phyloP scores from a whole-genome alignment of 1,139 yeast species.

The Barnettozyma hawaiiensis region DNA sequence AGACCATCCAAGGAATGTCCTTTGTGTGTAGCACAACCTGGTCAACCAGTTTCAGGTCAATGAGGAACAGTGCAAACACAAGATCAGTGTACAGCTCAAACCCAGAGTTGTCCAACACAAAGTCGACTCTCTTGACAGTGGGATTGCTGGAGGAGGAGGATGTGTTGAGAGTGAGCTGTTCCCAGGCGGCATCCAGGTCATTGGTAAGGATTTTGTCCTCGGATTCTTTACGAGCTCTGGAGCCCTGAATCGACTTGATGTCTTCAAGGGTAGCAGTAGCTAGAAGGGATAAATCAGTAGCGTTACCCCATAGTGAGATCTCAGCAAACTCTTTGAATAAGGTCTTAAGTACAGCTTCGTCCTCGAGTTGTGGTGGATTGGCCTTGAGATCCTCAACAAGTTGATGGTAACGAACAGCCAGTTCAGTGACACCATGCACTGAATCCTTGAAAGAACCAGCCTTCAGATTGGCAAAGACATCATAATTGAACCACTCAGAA shows the following conservation, averaged over 20 bases:
- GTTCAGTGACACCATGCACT: constrained; percentile 70
- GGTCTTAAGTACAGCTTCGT: constrained; percentile 45
- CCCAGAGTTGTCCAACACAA: constrained; percentile 92
- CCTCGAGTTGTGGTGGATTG: constrained; percentile 25
- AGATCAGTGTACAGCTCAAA: constrained; percentile 91
- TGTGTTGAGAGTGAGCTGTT: constrained; percentile 35
- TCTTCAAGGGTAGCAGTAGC: constrained; percentile 85
- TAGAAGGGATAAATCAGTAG: constrained; percentile 85
- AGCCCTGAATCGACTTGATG: constrained; percentile 86
- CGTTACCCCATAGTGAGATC: constrained; percentile 95
- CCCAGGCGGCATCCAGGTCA: constrained; percentile 70
- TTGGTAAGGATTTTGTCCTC: constrained; percentile 79
- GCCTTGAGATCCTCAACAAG: constrained; percentile 35
- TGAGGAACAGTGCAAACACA: constrained; percentile 63
- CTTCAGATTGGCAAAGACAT: constrained; percentile 67
- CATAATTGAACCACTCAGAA: constrained; percentile 52
- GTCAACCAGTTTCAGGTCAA: constrained; percentile 61
- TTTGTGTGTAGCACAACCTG: constrained; percentile 81
- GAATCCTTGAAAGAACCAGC: constrained; percentile 72
- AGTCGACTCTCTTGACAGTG: constrained; percentile 56
- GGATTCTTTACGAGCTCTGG: constrained; percentile 75
- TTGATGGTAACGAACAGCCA: constrained; percentile 64
- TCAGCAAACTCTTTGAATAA: constrained; percentile 76
- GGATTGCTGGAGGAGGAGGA: constrained; percentile 25
- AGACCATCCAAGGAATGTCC: constrained; percentile 94